Conservation (phyloP, 1,139 yeast genomes). For the Meyerozyma athensensis region DNA sequence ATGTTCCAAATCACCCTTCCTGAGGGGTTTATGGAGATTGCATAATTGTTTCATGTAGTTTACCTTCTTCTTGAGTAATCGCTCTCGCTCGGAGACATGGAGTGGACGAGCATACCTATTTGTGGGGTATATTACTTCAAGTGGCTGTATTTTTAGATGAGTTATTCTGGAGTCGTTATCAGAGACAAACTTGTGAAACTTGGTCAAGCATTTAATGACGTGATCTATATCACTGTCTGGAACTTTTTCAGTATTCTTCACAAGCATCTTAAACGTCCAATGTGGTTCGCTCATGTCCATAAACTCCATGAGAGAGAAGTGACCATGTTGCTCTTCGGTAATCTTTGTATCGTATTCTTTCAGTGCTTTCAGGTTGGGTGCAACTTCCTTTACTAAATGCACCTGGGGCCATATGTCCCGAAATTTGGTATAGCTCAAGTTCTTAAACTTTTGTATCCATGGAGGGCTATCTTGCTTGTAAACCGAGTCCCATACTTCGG, state of each 20-base stretch:
- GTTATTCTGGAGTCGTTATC: slow-evolving; percentile 17
- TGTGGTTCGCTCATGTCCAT: slow-evolving; percentile 8
- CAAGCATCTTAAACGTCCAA: background rate
- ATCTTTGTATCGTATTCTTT: slow-evolving; percentile 11
- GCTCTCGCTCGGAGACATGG: slow-evolving; percentile 25
- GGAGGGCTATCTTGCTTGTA: slow-evolving; percentile 20
- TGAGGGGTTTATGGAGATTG: slow-evolving; percentile 20
- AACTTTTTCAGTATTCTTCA: background rate
- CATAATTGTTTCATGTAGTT: slow-evolving; percentile 20
- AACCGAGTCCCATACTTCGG: slow-evolving; percentile 22
- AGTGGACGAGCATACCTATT: slow-evolving; percentile 30
- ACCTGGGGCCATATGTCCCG: slow-evolving; percentile 32
- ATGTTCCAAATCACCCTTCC: slow-evolving; percentile 13
- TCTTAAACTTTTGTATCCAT: slow-evolving; percentile 22
- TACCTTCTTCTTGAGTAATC: slow-evolving; percentile 21
- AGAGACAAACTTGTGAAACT: slow-evolving; percentile 20
- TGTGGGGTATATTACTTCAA: slow-evolving; percentile 33
- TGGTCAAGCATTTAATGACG: background rate
- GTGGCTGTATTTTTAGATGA: slow-evolving; percentile 22
- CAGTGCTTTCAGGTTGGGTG: slow-evolving; percentile 12
- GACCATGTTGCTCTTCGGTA: slow-evolving; percentile 11
- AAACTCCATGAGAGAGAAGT: slow-evolving; percentile 10
- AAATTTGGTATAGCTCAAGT: slow-evolving; percentile 18
- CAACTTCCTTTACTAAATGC: slow-evolving; percentile 30
- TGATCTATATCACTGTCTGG: background rate